Conservation (phyloP, 202 grass and related monocot species). For the Alloteropsis angusta region DNA sequence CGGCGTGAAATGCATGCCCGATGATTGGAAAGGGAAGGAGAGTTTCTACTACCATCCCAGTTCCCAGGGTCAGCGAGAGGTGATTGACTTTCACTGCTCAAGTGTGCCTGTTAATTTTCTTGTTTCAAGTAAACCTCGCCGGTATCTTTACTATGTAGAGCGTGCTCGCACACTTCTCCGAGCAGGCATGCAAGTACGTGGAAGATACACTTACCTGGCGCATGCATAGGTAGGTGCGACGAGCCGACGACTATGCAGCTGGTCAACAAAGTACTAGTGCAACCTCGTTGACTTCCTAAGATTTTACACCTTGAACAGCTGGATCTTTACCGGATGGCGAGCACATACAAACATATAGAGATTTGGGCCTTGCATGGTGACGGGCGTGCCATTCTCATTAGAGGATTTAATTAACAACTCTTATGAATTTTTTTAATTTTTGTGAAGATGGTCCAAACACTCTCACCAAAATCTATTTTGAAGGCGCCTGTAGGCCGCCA, state of each 20-base stretch:
- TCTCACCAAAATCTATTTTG: no score
- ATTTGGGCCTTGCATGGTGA: no score
- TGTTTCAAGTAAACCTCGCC: neutral
- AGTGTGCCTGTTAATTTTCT: neutral
- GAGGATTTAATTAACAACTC: no score
- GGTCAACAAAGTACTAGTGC: neutral
- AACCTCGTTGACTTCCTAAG: neutral
- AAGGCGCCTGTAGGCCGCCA: no score
- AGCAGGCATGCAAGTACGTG: neutral
- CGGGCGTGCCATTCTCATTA: no score
- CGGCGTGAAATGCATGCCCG: neutral
- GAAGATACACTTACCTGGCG: neutral
- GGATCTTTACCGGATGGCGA: neutral
- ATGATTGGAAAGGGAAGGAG: neutral
- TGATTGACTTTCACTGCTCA: neutral
- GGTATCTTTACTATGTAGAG: neutral
- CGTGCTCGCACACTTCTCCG: neutral
- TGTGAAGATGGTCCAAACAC: no score
- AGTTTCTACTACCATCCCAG: neutral
- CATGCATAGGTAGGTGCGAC: neutral
- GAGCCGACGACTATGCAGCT: neutral
- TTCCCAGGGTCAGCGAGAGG: neutral
- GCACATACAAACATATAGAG: neutral
- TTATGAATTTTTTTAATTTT: no score
- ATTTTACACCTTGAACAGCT: neutral